Conservation (phyloP, 1,139 yeast genomes). For the Debaryomyces robertsiae region DNA sequence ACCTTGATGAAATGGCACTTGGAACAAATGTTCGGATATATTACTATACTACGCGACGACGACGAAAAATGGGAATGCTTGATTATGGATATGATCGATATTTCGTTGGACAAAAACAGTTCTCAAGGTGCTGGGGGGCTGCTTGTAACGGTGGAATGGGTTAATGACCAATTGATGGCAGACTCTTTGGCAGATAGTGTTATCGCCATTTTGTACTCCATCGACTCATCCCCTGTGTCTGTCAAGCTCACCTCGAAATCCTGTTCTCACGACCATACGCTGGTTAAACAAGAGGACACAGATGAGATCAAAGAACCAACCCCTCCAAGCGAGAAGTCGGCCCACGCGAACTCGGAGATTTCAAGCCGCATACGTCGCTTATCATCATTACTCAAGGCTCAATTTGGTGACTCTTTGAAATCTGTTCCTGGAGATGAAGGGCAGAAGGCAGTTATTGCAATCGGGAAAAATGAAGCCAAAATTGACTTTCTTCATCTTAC, state of each 20-base stretch:
- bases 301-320: conserved; percentile 18
- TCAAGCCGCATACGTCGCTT: conserved; percentile 65
- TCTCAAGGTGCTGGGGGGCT: conserved; percentile 42
- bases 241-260: conserved; percentile 75
- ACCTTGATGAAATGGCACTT: conserved; percentile 86
- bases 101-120: conserved; percentile 46
- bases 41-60: conserved; percentile 66
- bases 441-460: conserved; percentile 54
- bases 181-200: conserved; percentile 96
- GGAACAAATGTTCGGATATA: conserved; percentile 92
- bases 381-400: conserved; percentile 68
- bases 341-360: conserved; percentile 40
- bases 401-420: conserved; percentile 78
- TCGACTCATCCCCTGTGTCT: conserved; percentile 93
- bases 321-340: conserved; percentile 23
- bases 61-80: conserved; percentile 56
- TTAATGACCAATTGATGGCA: conserved; percentile 76
- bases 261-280: conserved; percentile 48
- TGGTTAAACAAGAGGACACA: conserved; percentile 16
- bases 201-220: conserved; percentile 84
- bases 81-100: conserved; percentile 48
- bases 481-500: conserved; percentile 64
- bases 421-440: conserved; percentile 37
- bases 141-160: conserved; percentile 79
- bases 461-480: conserved; percentile 75